These are phyloP conservation scores for Leptographium lundbergii DNA, from an alignment of 2,329 filamentous ascomycete species.

Conservation along the genomic window DNA sequence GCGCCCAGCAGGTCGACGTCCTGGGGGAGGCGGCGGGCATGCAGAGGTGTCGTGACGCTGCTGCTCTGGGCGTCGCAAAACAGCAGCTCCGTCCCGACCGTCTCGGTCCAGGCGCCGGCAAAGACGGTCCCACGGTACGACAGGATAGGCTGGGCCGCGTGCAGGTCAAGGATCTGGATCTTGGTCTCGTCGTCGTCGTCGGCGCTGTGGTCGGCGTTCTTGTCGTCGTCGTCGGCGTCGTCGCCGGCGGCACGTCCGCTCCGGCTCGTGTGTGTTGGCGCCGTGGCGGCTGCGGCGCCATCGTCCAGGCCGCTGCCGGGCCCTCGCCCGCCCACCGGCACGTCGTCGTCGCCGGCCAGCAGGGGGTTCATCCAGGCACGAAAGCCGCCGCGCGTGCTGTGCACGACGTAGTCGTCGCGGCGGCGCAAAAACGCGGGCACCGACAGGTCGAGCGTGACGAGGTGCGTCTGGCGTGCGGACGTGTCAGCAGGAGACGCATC, in stretches of 20 bases:
- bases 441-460: conserved; percentile 50
- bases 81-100: conserved; percentile 73
- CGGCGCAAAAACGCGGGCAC: conserved; percentile 41
- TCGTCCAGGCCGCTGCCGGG: neutral
- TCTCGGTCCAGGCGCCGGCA: conserved; percentile 67
- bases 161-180: conserved; percentile 74
- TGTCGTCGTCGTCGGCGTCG: neutral
- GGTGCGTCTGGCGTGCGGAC: conserved; percentile 40
- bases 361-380: conserved; percentile 23
- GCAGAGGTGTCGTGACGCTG: neutral
- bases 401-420: conserved; percentile 25
- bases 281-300: no score
- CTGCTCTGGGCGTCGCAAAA: conserved; percentile 34
- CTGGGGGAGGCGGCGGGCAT: conserved; percentile 8
- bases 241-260: neutral
- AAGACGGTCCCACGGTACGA: conserved; percentile 70
- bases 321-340: neutral
- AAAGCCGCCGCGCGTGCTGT: conserved; percentile 32
- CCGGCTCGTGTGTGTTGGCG: no score
- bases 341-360: conserved; percentile 4
- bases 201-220: neutral
- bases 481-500: no score
- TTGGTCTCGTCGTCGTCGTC: conserved; percentile 16
- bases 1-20: conserved; percentile 17
- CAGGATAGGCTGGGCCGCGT: conserved; percentile 63